Evolutionary conservation across 1,284 basidiomycete species (phyloP).

Genomic region (Fistulina hepatica): DNA sequence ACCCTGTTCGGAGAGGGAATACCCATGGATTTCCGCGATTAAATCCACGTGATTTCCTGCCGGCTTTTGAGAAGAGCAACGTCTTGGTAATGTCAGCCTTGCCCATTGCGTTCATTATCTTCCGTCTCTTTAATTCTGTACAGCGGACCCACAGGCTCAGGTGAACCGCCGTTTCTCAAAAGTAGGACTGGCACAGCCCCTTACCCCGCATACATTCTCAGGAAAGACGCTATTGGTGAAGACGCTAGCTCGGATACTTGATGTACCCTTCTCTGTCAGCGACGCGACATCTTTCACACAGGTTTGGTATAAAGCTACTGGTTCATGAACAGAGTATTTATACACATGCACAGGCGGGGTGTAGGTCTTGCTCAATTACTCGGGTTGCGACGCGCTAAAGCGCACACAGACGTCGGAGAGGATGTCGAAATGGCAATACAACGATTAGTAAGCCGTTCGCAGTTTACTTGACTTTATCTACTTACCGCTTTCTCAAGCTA

Average conservation of each 20-base stretch:
- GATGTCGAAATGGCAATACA: slow-evolving; percentile 88
- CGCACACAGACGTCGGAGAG: slow-evolving; percentile 64
- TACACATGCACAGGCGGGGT: too few species aligned
- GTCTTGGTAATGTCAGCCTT: slow-evolving; percentile 71
- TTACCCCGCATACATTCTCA: slow-evolving; percentile 17
- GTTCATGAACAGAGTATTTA: too few species aligned
- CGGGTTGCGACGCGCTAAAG: not conserved
- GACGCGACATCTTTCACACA: slow-evolving; percentile 81
- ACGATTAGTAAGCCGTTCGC: slow-evolving; percentile 44
- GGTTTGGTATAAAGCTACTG: too few species aligned
- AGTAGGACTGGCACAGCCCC: not conserved
- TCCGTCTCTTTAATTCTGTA: slow-evolving; percentile 8
- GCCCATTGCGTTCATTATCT: slow-evolving; percentile 5
- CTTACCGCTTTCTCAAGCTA: slow-evolving; percentile 32
- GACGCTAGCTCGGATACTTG: slow-evolving; percentile 76
- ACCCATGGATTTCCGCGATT: not conserved
- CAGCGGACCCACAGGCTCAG: slow-evolving; percentile 76
- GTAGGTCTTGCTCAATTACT: not conserved
- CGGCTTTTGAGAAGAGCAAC: slow-evolving; percentile 84
- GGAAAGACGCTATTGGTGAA: slow-evolving; percentile 84
- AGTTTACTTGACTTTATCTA: slow-evolving; percentile 2
- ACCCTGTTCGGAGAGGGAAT: slow-evolving; percentile 30
- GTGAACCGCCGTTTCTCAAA: slow-evolving; percentile 26
- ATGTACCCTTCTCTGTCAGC: slow-evolving; percentile 85
- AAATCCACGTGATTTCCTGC: slow-evolving; percentile 1